Evolutionary conservation across 202 grass and related monocot genomes (phyloP).

Genomic region (Setaria viridis): DNA sequence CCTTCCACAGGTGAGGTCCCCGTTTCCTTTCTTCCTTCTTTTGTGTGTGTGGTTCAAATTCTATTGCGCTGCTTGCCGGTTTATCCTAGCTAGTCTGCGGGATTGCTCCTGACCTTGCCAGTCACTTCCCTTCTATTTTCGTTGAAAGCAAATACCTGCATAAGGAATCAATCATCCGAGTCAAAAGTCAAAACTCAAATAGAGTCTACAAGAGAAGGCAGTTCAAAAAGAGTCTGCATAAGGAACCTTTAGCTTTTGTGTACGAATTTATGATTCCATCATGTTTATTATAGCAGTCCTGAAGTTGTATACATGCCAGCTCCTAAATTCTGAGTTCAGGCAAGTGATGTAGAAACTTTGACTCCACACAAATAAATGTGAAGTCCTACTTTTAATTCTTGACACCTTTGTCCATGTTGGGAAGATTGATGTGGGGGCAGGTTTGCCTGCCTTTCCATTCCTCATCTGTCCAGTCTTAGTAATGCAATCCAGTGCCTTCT

Average conservation of each 20-base stretch:
- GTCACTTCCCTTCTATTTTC: neutral
- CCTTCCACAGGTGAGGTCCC: slow-evolving; percentile 16
- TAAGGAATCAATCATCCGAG: slow-evolving; percentile 10
- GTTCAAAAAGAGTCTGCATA: neutral
- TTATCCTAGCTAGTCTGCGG: neutral
- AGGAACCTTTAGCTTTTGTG: neutral
- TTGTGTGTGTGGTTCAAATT: neutral
- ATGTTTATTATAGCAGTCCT: neutral
- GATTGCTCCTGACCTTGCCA: neutral
- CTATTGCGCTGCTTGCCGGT: neutral
- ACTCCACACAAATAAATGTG: neutral
- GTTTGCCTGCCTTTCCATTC: too few species aligned
- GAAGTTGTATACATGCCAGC: neutral
- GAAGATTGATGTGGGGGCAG: neutral
- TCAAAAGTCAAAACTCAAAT: neutral
- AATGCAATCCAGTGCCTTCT: neutral
- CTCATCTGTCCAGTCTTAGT: neutral
- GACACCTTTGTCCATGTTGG: neutral
- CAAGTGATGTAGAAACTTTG: slow-evolving; percentile 2
- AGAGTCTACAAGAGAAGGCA: neutral
- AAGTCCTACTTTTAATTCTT: neutral
- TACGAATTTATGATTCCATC: neutral
- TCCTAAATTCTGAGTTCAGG: neutral
- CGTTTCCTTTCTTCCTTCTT: neutral
- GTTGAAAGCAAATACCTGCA: neutral